Conservation (phyloP, 2,329 filamentous ascomycete species). For the Corinectria fuckeliana region DNA sequence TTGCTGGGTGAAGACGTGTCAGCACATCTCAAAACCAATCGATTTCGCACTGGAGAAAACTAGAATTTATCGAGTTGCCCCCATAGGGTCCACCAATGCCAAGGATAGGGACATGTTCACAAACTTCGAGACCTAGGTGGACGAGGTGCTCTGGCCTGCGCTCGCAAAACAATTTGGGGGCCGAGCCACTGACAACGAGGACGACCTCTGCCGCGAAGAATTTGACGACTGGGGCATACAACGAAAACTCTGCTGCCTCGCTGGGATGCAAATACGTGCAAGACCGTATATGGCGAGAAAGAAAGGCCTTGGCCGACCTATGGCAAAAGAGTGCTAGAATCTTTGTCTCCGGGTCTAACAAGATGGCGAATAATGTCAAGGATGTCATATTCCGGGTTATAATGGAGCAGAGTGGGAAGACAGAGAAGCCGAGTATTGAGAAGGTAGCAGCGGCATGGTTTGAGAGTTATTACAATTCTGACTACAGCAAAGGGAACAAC, state of each 20-base stretch:
- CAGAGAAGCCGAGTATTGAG: constrained; percentile 39
- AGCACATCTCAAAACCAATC: constrained; percentile 69
- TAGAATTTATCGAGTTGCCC: constrained; percentile 43
- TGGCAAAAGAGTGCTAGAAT: constrained; percentile 58
- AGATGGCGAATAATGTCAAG: constrained; percentile 57
- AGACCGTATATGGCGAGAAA: constrained; percentile 48
- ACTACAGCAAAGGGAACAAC: too few species aligned
- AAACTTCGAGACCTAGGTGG: constrained; percentile 72
- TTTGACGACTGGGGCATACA: constrained; percentile 67
- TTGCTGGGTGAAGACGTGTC: constrained; percentile 69
- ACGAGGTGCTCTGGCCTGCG: constrained; percentile 58
- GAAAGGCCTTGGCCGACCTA: constrained; percentile 44
- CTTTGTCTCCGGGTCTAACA: constrained; percentile 69
- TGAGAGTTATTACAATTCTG: too few species aligned
- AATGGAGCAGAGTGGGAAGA: constrained; percentile 38
- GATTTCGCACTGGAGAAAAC: constrained; percentile 56
- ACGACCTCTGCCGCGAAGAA: constrained; percentile 67
- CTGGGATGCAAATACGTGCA: constrained; percentile 58
- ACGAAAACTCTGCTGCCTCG: constrained; percentile 47
- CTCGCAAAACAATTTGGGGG: constrained; percentile 52
- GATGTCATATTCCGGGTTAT: constrained; percentile 46
- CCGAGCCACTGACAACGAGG: not conserved
- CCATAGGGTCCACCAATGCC: constrained; percentile 64
- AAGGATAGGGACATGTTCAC: constrained; percentile 70
- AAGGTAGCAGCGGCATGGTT: constrained; percentile 55